These are phyloP conservation scores for Chenopodium album DNA, from an alignment of 148 eudicot species.

Conservation along the genomic window DNA sequence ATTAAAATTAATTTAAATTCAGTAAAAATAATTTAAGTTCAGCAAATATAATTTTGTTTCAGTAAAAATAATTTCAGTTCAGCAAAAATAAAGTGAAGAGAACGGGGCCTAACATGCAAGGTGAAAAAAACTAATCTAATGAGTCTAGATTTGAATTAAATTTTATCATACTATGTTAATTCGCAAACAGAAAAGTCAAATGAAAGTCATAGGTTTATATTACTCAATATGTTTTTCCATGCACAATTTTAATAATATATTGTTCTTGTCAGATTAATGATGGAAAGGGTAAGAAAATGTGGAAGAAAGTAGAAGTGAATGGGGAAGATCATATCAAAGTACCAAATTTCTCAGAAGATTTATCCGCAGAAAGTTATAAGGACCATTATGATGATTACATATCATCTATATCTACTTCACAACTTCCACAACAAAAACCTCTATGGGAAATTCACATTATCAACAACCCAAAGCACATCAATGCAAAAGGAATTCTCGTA, in stretches of 20 bases:
- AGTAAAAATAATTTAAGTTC: too few relatives aligned
- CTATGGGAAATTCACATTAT: constrained; percentile 3
- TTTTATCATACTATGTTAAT: too few relatives aligned
- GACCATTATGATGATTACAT: neutral
- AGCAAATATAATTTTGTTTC: too few relatives aligned
- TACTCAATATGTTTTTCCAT: too few relatives aligned
- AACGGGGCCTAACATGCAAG: too few relatives aligned
- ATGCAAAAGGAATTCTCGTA: neutral
- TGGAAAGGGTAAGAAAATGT: constrained; percentile 22
- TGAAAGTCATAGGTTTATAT: too few relatives aligned
- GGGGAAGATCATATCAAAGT: constrained; percentile 3
- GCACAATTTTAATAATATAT: neutral
- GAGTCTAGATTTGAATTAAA: too few relatives aligned
- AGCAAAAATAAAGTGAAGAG: too few relatives aligned
- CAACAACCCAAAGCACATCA: neutral
- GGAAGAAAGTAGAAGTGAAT: constrained; percentile 36
- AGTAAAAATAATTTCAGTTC: too few relatives aligned
- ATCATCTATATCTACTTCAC: neutral
- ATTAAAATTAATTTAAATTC: too few relatives aligned
- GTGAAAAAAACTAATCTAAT: too few relatives aligned
- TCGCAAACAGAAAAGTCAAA: too few relatives aligned
- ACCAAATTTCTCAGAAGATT: neutral
- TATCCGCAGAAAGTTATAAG: neutral
- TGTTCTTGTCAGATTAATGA: constrained; percentile 17
- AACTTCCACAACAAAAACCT: neutral